Conservation (phyloP, 2,329 filamentous ascomycete genomes). For the Diaporthe helianthi region DNA sequence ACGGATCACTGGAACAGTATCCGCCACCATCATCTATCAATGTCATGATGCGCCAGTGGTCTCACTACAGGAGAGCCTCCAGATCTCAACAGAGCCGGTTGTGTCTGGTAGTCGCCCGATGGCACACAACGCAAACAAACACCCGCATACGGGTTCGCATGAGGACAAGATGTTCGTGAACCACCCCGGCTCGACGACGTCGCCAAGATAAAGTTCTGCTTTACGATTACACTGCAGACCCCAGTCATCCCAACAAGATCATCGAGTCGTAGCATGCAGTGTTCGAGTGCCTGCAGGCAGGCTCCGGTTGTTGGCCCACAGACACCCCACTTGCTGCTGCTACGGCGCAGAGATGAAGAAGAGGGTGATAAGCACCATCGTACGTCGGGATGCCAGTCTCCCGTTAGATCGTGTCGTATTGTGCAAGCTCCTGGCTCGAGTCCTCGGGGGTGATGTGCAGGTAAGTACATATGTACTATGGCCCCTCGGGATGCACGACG, state of each 20-base stretch:
- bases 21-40: constrained; percentile 1
- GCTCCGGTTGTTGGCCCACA: constrained; percentile 44
- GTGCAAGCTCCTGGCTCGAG: constrained; percentile 38
- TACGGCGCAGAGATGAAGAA: constrained; percentile 25
- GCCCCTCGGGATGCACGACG: constrained; percentile 38
- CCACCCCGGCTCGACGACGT: not conserved
- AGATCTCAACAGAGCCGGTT: constrained; percentile 11
- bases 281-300: not conserved
- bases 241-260: not conserved
- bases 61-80: not conserved
- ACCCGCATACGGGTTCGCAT: not conserved
- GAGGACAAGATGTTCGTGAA: not conserved
- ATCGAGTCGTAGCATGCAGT: not conserved
- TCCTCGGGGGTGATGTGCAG: constrained; percentile 41
- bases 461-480: too few relatives aligned
- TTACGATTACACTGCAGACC: not conserved
- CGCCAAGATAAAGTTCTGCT: not conserved
- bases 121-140: constrained; percentile 7
- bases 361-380: not conserved
- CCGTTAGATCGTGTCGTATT: constrained; percentile 36
- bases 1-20: constrained; percentile 16
- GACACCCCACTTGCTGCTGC: constrained; percentile 38
- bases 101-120: not conserved
- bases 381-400: not conserved
- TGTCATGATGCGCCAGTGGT: constrained; percentile 11